These are phyloP conservation scores for Noccaea caerulescens DNA, from an alignment of 345 rosid genomes.

Conservation along the genomic window DNA sequence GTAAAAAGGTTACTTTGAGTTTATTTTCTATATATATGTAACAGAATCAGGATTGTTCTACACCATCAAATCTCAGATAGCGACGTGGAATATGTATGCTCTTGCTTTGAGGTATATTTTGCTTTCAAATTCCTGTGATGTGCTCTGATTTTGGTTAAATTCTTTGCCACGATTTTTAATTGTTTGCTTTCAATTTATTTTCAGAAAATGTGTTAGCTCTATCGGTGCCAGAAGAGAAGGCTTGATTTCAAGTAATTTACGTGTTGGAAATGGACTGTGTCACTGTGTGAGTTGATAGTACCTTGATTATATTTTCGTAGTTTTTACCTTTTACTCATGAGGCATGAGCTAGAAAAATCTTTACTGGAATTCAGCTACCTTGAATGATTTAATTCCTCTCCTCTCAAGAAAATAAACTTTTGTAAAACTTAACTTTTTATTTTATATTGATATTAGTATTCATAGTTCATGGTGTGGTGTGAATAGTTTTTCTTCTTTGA, in stretches of 20 bases:
- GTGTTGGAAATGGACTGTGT: slow-evolving; percentile 16
- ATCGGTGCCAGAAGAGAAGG: slow-evolving; percentile 18
- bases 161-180: background rate
- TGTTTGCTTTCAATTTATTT: slow-evolving; percentile 5
- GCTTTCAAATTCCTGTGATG: background rate
- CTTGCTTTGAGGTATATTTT: slow-evolving; percentile 70
- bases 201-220: slow-evolving; percentile 29
- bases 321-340: too few species aligned
- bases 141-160: background rate
- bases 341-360: too few species aligned
- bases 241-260: slow-evolving; percentile 5
- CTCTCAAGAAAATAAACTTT: too few species aligned
- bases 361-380: too few species aligned
- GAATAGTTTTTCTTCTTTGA: too few species aligned
- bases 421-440: too few species aligned
- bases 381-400: too few species aligned
- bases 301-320: background rate
- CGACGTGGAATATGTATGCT: slow-evolving; percentile 69
- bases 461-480: too few species aligned
- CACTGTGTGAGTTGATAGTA: background rate
- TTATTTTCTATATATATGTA: slow-evolving; percentile 3
- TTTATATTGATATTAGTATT: too few species aligned
- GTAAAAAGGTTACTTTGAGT: slow-evolving; percentile 10
- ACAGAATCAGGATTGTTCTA: slow-evolving; percentile 78
- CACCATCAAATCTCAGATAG: slow-evolving; percentile 82